These are phyloP conservation scores for Termitomyces eurrhizus DNA, from an alignment of 768 basidiomycete species.

Conservation along the genomic window DNA sequence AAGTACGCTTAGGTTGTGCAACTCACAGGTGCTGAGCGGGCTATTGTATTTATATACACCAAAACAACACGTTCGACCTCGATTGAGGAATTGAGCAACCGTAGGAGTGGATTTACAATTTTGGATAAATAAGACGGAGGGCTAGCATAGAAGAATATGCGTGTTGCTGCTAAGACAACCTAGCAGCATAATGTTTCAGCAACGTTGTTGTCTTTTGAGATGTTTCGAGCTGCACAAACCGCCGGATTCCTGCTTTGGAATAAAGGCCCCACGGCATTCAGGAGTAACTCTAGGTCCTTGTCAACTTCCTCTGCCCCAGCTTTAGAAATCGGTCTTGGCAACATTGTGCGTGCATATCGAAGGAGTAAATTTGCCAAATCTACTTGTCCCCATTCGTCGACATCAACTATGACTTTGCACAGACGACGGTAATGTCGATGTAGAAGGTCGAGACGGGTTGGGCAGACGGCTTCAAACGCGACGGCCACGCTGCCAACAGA, in stretches of 20 bases:
- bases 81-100: slow-evolving; percentile 62
- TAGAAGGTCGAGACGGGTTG: slow-evolving; percentile 79
- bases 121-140: slow-evolving; percentile 52
- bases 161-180: slow-evolving; percentile 78
- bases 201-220: neutral
- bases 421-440: slow-evolving; percentile 86
- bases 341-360: slow-evolving; percentile 82
- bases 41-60: slow-evolving; percentile 65
- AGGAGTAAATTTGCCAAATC: slow-evolving; percentile 73
- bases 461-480: slow-evolving; percentile 86
- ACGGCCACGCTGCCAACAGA: slow-evolving; percentile 83
- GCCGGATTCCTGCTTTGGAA: slow-evolving; percentile 88
- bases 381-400: slow-evolving; percentile 96
- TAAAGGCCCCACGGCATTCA: slow-evolving; percentile 69
- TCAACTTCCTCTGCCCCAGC: slow-evolving; percentile 59
- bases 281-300: slow-evolving; percentile 69
- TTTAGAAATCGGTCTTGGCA: slow-evolving; percentile 52
- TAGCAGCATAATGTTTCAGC: slow-evolving; percentile 22
- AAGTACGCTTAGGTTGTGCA: neutral
- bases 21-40: slow-evolving; percentile 63
- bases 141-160: slow-evolving; percentile 70
- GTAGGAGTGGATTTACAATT: slow-evolving; percentile 68
- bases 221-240: slow-evolving; percentile 39
- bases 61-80: slow-evolving; percentile 77
- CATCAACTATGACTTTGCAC: slow-evolving; percentile 81